Evolutionary conservation across 2,329 filamentous ascomycete genomes (phyloP).

Genomic region (Botryotinia narcissicola): DNA sequence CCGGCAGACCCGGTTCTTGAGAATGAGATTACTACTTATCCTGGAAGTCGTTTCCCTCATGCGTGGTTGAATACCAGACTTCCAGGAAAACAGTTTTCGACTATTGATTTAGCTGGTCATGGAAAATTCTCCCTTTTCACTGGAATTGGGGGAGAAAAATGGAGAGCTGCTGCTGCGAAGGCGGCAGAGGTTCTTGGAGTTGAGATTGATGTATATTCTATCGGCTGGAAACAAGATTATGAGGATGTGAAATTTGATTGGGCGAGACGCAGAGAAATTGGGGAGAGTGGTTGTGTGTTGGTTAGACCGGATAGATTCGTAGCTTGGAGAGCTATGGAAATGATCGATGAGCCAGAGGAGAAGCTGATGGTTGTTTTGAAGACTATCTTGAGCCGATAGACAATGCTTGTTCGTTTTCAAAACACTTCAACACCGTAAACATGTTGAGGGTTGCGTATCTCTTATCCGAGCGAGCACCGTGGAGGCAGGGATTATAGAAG

Average conservation of each 20-base stretch:
- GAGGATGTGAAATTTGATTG: constrained; percentile 22
- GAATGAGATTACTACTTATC: constrained; percentile 29
- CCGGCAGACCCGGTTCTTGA: constrained; percentile 28
- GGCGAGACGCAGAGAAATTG: constrained; percentile 16
- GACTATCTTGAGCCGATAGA: not conserved
- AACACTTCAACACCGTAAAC: not conserved
- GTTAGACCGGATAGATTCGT: constrained; percentile 28
- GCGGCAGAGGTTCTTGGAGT: constrained; percentile 3
- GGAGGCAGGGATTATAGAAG: not conserved
- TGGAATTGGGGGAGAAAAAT: constrained; percentile 23
- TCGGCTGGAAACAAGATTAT: constrained; percentile 16
- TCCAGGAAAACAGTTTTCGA: constrained; percentile 26
- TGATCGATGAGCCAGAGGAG: not conserved
- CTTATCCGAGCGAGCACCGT: too few relatives aligned
- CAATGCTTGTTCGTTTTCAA: not conserved
- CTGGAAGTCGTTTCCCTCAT: constrained; percentile 35
- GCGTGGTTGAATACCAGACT: constrained; percentile 28
- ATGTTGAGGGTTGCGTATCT: too few relatives aligned
- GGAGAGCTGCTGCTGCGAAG: constrained; percentile 21
- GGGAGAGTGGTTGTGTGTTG: constrained; percentile 23
- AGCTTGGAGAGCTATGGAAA: constrained; percentile 22
- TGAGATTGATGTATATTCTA: constrained; percentile 4
- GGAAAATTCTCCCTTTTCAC: constrained; percentile 26
- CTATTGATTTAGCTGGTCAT: constrained; percentile 28
- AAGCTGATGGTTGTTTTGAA: constrained; percentile 6